Evolutionary conservation across 495 filamentous ascomycete genomes (phyloP).

Genomic region (Collariella sp.): DNA sequence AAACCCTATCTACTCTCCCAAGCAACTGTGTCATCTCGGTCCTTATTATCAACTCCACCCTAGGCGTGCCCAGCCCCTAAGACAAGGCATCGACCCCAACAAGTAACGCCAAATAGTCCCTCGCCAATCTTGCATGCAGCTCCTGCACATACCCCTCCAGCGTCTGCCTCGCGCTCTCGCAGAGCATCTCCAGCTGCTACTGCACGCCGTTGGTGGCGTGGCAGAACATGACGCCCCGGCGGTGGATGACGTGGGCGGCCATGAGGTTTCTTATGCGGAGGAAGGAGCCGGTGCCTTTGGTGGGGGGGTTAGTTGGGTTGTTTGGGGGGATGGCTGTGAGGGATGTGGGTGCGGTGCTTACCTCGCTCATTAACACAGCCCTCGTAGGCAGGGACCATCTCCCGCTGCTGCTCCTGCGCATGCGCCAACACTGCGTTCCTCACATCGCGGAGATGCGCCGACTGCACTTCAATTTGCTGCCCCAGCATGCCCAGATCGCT

Average conservation of each 20-base stretch:
- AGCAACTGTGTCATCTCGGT: constrained; percentile 15
- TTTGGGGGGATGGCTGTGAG: neutral
- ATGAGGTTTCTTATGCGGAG: constrained; percentile 50
- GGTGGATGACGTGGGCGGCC: constrained; percentile 38
- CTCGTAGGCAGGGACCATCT: constrained; percentile 44
- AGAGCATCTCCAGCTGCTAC: constrained; percentile 30
- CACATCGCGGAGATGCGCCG: constrained; percentile 21
- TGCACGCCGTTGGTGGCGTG: constrained; percentile 38
- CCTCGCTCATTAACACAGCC: constrained; percentile 41
- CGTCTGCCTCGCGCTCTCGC: constrained; percentile 24
- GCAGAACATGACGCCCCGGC: constrained; percentile 44
- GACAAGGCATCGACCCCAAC: constrained; percentile 9
- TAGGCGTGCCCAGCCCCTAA: neutral
- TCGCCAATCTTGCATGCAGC: constrained; percentile 33
- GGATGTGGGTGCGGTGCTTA: neutral
- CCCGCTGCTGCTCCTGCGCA: constrained; percentile 42
- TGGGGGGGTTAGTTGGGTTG: constrained; percentile 11
- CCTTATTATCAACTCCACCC: constrained; percentile 15
- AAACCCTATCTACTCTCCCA: constrained; percentile 1
- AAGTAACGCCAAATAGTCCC: constrained; percentile 36
- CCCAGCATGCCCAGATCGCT: constrained; percentile 22
- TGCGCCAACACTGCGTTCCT: constrained; percentile 20
- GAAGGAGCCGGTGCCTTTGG: constrained; percentile 34
- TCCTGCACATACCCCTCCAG: constrained; percentile 35
- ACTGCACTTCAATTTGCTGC: constrained; percentile 39